Evolutionary conservation across 257 asterid genomes (phyloP).

Genomic region (Solanum pinnatisectum): DNA sequence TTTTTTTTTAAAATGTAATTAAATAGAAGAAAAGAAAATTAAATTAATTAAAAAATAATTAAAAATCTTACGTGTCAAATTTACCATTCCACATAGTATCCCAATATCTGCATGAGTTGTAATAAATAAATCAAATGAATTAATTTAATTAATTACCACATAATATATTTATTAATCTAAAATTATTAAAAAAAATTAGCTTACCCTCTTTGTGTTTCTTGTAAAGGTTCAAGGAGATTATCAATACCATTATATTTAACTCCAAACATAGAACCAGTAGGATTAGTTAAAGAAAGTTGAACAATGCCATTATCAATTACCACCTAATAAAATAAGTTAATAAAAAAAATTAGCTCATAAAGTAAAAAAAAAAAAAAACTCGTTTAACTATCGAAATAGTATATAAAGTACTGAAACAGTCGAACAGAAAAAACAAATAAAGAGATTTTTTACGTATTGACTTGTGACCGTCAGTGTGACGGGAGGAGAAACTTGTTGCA

Average conservation of each 20-base stretch:
- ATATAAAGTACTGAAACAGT: too few relatives aligned
- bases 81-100: slow-evolving; percentile 15
- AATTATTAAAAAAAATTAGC: neutral
- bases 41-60: neutral
- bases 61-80: slow-evolving; percentile 8
- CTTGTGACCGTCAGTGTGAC: slow-evolving; percentile 7
- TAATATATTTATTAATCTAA: too few relatives aligned
- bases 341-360: neutral
- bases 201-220: slow-evolving; percentile 17
- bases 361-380: neutral
- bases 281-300: slow-evolving; percentile 11
- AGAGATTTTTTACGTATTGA: slow-evolving; percentile 4
- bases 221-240: slow-evolving; percentile 4
- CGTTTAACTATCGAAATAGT: neutral
- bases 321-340: slow-evolving; percentile 6
- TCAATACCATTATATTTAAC: slow-evolving; percentile 6
- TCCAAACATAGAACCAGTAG: slow-evolving; percentile 5
- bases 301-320: slow-evolving; percentile 15
- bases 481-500: neutral
- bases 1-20: neutral
- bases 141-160: neutral
- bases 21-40: neutral
- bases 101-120: slow-evolving; percentile 21
- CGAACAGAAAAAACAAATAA: too few relatives aligned
- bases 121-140: neutral